Evolutionary conservation across 192 early-diverging fungal genomes (phyloP), one percentile per base, ranked within the genome.

Genomic region (Podila horticola): DNA sequence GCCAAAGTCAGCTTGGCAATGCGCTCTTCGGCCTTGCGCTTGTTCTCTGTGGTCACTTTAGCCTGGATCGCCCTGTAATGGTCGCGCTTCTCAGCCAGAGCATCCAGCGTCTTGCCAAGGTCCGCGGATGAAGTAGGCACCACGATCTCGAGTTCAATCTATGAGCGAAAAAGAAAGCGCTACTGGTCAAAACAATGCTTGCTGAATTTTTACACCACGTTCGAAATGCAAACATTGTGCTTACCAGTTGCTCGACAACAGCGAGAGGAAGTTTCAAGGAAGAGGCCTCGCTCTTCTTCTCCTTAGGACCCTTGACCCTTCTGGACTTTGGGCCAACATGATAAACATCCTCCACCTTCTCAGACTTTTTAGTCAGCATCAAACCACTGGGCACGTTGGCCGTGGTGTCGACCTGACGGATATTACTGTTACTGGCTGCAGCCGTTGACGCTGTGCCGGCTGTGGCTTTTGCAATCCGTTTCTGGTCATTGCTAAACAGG

Each of bases 21-120:
- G 85, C 91, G 91, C 41, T 88, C 93, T 82, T 95, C 90, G 34
- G 93, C 95, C 74, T 90, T 91, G 65, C 84, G 88, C 87, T 93
- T 95, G 86, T 96, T 97, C 74, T 92, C 92, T 12, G 79, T 88
- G 49, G 95, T 96, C 24, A 86, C 87, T 45, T 83, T 84, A 29
- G 87, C 90, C 82, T 95, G 93, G 69, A 91, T 89, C 36, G 89
- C 88, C 48, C 92, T 66, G 79, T 87, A 97, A 63, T 91, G 83
- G 31, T 86, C 71, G 79, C 89, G 90, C 71, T 91, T 91, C 20
- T 77, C 91, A 65, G 87, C 86, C 31, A 97, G 82, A 51, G 87
- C 86, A 29, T 88, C 88, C 68, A 97, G 86, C 20, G 95, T 85
- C 19, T 74, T 82, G 8, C 89, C 85, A n/a, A 96, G 85, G 36